Evolutionary conservation across 1,284 basidiomycete genomes (phyloP).

Genomic region (Rhodotorula sp.): DNA sequence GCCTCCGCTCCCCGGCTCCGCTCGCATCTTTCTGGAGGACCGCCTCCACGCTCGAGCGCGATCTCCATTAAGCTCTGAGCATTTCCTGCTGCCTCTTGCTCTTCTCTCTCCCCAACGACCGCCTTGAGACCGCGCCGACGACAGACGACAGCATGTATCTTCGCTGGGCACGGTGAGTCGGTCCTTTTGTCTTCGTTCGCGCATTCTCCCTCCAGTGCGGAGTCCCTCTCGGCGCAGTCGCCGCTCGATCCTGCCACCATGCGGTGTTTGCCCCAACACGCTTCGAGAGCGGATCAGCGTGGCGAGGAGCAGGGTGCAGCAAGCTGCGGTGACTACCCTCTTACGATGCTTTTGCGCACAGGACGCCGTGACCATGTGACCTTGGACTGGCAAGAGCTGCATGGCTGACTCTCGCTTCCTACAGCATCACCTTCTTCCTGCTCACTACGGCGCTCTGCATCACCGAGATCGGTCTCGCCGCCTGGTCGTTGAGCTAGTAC

Average conservation of each 20-base stretch:
- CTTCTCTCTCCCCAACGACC: background rate
- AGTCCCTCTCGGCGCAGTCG: background rate
- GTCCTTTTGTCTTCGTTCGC: too few relatives aligned
- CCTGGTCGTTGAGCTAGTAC: conserved; percentile 15
- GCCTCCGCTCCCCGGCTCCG: too few relatives aligned
- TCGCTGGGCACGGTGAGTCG: conserved; percentile 13
- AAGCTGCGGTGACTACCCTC: background rate
- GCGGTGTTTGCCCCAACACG: background rate
- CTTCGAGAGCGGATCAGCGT: background rate
- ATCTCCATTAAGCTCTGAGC: background rate
- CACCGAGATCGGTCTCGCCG: conserved; percentile 20
- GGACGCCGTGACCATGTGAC: background rate
- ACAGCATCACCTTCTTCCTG: conserved; percentile 15
- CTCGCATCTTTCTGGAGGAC: too few relatives aligned
- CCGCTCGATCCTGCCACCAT: background rate
- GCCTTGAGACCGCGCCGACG: background rate
- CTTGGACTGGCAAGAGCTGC: too few relatives aligned
- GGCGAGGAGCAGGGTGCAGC: background rate
- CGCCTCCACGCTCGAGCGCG: too few relatives aligned
- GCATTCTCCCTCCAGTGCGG: background rate
- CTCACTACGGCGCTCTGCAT: conserved; percentile 17
- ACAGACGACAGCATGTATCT: conserved; percentile 14
- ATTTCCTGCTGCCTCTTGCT: background rate
- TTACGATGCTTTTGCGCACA: background rate
- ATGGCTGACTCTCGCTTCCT: too few relatives aligned